Evolutionary conservation across 2,329 filamentous ascomycete species (phyloP), one percentile per base, ranked within the genome.

Genomic region (Neonectria hederae): DNA sequence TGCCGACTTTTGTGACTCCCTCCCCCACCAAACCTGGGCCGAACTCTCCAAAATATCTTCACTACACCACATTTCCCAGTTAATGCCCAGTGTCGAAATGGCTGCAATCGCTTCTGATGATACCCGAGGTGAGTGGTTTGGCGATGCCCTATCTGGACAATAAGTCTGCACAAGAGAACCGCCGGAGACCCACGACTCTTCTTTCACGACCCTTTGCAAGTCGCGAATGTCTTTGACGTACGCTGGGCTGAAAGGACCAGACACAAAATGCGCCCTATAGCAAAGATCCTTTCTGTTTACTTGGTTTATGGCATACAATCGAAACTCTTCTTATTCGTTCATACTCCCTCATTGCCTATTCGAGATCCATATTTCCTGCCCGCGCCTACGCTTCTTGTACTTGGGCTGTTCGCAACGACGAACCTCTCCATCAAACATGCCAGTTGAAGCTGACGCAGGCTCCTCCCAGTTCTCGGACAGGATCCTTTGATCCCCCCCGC

Each of bases 401-500:
- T 57, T 28, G 24, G 28, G 28, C 22, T 28, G 32, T 38, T 19
- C 45, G 24, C 48, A 53, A 56, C n/a, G n/a, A n/a, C n/a, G n/a
- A n/a, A n/a, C n/a, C n/a, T n/a, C n/a, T n/a, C n/a, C n/a, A n/a
- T n/a, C n/a, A n/a, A n/a, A n/a, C n/a, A n/a, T n/a, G n/a, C n/a
- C n/a, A n/a, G n/a, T n/a, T n/a, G 55, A 63, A 55, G 58, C 71
- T 76, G 62, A 77, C 69, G 19, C 22, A 17, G 26, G 26, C 9
- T 19, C 8, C 19, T 45, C 21, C n/a, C 64, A 97, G 95, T 97
- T 81, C 84, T 97, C 77, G 94, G 94, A 72, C 95, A 97, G 86
- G 94, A 97, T 81, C 93, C 95, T 76, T 84, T 98, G 77, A 96
- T 97, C 78, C 91, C 93, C 52, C 95, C 95, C 46, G 90, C 92